A percentile compares a stretch with the other conserved stretches of the same genome.
These are phyloP conservation scores for Colletotrichum noveboracense DNA, from an alignment of 2,329 filamentous ascomycete species.

Conservation along the genomic window DNA sequence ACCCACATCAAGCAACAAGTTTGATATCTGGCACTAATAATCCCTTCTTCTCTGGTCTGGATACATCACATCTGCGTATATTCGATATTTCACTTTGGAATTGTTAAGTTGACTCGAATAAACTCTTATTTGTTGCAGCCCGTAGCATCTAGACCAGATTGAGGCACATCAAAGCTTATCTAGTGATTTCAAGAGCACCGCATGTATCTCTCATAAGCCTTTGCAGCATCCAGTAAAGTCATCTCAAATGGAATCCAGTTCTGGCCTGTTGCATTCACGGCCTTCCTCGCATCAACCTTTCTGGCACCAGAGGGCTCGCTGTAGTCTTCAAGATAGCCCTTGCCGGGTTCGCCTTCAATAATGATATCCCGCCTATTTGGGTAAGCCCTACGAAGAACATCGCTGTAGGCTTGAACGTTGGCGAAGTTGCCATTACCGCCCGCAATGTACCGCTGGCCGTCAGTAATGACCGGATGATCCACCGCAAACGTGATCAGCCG, in stretches of 20 bases:
- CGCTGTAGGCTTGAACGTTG: constrained; percentile 1
- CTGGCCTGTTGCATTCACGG: constrained; percentile 4
- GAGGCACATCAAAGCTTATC: no score
- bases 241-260: constrained; percentile 6
- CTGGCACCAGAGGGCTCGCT: not conserved
- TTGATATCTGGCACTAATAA: no score
- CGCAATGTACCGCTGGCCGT: constrained; percentile 1
- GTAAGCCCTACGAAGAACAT: constrained; percentile 2
- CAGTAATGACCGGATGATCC: not conserved
- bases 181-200: no score
- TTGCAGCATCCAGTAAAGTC: constrained; percentile 15
- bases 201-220: constrained; percentile 9
- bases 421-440: not conserved
- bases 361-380: constrained; percentile 1
- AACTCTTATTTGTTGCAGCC: no score
- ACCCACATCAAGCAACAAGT: no score
- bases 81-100: no score
- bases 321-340: constrained; percentile 9
- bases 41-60: no score
- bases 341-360: constrained; percentile 4
- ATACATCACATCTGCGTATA: no score
- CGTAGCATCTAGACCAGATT: no score
- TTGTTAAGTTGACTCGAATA: no score
- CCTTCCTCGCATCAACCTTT: constrained; percentile 14
- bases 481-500: constrained; percentile 8